Evolutionary conservation across 2,329 filamentous ascomycete species (phyloP), one percentile per base, ranked within the genome.

Genomic region (Penicillium freii): DNA sequence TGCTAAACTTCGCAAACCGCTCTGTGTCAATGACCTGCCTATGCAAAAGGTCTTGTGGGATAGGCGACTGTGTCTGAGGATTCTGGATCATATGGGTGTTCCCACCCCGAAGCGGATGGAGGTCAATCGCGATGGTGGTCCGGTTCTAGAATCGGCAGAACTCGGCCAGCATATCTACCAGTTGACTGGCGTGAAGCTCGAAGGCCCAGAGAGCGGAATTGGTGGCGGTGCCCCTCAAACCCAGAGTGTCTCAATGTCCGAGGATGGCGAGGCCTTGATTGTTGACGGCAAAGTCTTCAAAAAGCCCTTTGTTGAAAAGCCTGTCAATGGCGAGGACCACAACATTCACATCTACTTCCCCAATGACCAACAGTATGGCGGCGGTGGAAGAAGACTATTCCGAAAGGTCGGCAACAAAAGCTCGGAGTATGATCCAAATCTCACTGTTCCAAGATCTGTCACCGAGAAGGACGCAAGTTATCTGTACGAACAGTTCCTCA

Each of bases 41-140:
- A 97, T 99, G 91, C 94, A 99, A 73, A 92, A 95, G 74, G 86
- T 99, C 6, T 80, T 99, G 3, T 99, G 94, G 94, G 94, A 99
- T 73, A 87, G 95, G 47, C 87, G 95, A 34, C 81, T 97, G 25
- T 97, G 94, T 66, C 82, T 99, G 21, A 87, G 85, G 56, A 89
- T 99, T 33, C 81, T 99, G 48, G 93, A 97, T 73, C 87, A 89
- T 67, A 90, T 97, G 71, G 86, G 88, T 57, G 92, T 99, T 2
- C 91, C 91, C 9, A 97, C 93, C 0, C 94, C 95, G 0, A 87
- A 87, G 68, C 85, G 95, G 57, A 75, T 99, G 27, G 93, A 97
- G 72, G 90, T 99, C 56, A 97, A 88, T 69, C 87, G 95, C 27
- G 94, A 99, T 74, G 94, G 94, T 33, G 94, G 94, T 0, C 93